phyloP scores from a whole-genome alignment of 2,329 filamentous ascomycete genomes.

The Teratosphaeria epicoccoides region DNA sequence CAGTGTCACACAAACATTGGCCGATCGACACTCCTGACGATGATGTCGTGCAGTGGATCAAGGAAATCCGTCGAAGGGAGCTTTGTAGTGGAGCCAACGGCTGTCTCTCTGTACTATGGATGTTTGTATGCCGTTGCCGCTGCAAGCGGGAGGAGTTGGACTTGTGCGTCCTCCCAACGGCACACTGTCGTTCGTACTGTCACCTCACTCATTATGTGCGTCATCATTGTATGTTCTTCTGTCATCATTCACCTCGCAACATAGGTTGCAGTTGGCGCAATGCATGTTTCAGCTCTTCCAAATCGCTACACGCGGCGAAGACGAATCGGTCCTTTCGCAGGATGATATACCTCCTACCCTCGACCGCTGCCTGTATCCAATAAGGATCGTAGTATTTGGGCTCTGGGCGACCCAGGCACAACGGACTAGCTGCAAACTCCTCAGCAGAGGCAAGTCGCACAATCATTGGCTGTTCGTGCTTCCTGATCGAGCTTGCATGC shows the following conservation, averaged over 20 bases:
- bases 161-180: no score
- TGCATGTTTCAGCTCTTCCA: background rate
- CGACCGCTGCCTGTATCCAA: background rate
- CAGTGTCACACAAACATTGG: no score
- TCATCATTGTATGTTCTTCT: background rate
- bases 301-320: background rate
- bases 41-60: no score
- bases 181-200: background rate
- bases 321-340: constrained; percentile 1
- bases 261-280: background rate
- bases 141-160: no score
- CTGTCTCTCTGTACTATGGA: no score
- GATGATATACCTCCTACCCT: background rate
- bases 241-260: background rate
- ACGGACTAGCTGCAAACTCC: background rate
- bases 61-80: no score
- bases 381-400: background rate
- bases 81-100: no score
- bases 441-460: background rate
- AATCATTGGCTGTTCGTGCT: background rate
- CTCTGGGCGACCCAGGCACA: background rate
- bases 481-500: background rate
- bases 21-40: no score
- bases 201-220: background rate
- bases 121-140: no score